Conservation (phyloP, 768 basidiomycete genomes). For the Kwoniella sp. region DNA sequence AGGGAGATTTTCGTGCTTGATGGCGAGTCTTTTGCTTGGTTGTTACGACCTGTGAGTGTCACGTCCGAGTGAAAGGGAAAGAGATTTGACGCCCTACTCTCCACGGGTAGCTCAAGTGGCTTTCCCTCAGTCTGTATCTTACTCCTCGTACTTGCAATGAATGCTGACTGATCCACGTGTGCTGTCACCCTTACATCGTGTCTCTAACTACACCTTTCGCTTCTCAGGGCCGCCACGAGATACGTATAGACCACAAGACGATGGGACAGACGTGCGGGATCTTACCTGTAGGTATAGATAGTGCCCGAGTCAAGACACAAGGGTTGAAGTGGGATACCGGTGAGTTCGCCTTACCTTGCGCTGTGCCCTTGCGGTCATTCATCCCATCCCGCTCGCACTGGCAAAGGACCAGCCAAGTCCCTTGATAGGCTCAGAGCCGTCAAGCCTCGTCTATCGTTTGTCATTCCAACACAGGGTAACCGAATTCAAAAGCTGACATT, state of each 20-base stretch:
- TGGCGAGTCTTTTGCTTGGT: constrained; percentile 91
- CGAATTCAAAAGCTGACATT: too few relatives aligned
- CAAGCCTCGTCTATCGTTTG: too few relatives aligned
- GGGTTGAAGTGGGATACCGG: constrained; percentile 91
- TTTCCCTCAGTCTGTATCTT: too few relatives aligned
- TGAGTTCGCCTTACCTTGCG: constrained; percentile 53
- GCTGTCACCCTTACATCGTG: too few relatives aligned
- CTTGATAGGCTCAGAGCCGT: too few relatives aligned
- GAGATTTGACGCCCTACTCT: too few relatives aligned
- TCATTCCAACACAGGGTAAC: too few relatives aligned
- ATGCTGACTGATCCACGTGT: too few relatives aligned
- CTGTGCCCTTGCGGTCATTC: too few relatives aligned
- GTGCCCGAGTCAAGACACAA: constrained; percentile 73
- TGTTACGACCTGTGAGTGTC: constrained; percentile 71
- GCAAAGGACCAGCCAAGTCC: too few relatives aligned
- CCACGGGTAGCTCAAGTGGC: too few relatives aligned
- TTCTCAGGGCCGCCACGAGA: constrained; percentile 75
- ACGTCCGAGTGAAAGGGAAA: background rate
- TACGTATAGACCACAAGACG: constrained; percentile 70
- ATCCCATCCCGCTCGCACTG: too few relatives aligned
- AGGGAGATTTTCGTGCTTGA: constrained; percentile 74
- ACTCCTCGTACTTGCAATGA: background rate
- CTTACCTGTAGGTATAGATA: constrained; percentile 83
- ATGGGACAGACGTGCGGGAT: constrained; percentile 90
- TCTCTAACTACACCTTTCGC: background rate